These are phyloP conservation scores for Nakazawaea wickerhamii DNA, from an alignment of 805 yeast species.

Conservation along the genomic window DNA sequence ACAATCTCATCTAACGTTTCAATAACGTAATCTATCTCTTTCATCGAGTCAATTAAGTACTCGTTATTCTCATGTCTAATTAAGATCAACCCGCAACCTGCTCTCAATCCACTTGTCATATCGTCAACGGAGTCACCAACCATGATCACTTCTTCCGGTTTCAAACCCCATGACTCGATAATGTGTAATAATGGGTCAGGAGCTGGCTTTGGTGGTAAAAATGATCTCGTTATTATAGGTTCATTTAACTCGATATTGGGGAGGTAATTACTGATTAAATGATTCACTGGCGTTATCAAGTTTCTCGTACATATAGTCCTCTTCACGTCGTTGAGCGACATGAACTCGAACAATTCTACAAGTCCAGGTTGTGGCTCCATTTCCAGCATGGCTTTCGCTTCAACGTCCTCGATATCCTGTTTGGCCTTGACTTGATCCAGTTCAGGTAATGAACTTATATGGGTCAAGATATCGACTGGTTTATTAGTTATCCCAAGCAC, in stretches of 20 bases:
- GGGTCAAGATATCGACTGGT: conserved; percentile 46
- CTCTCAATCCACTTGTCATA: conserved; percentile 56
- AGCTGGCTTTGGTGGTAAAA: conserved; percentile 63
- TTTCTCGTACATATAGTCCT: conserved; percentile 65
- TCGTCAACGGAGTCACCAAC: conserved; percentile 74
- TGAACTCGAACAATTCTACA: conserved; percentile 31
- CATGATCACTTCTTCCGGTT: conserved; percentile 50
- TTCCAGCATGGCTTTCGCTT: conserved; percentile 53
- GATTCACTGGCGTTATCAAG: conserved; percentile 45
- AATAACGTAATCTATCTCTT: conserved; percentile 31
- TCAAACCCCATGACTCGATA: conserved; percentile 40
- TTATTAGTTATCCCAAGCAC: conserved; percentile 45
- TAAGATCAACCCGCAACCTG: conserved; percentile 56
- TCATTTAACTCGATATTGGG: conserved; percentile 33
- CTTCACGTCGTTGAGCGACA: conserved; percentile 26
- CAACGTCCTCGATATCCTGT: conserved; percentile 43
- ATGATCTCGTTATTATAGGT: conserved; percentile 57
- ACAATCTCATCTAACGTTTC: conserved; percentile 32
- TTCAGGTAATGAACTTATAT: conserved; percentile 38
- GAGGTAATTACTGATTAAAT: conserved; percentile 41
- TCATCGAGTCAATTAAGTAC: conserved; percentile 32
- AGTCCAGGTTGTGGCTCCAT: conserved; percentile 50
- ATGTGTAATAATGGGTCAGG: conserved; percentile 60
- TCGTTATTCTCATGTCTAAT: conserved; percentile 47
- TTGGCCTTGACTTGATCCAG: conserved; percentile 39